Evolutionary conservation across 2,329 filamentous ascomycete species (phyloP).

Genomic region (Fusarium azukiicola): DNA sequence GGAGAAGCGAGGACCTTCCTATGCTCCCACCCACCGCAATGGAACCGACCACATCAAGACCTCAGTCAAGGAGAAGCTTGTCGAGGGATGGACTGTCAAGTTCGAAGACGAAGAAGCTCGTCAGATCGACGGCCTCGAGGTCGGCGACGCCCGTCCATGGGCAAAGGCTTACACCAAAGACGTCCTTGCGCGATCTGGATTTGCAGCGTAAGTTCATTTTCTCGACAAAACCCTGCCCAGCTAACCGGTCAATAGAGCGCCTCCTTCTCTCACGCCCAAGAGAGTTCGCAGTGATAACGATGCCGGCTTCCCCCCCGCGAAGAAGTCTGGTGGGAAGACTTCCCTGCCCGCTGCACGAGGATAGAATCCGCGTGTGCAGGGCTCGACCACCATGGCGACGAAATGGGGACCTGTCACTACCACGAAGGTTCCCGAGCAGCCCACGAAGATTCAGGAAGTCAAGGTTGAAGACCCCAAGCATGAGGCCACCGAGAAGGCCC

Average conservation of each 20-base stretch:
- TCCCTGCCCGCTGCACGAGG: slow-evolving; percentile 38
- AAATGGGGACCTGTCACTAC: slow-evolving; percentile 28
- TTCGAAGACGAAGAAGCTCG: slow-evolving; percentile 50
- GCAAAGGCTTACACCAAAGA: slow-evolving; percentile 28
- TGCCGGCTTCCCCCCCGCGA: not conserved
- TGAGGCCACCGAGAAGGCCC: not conserved
- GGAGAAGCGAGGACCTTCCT: slow-evolving; percentile 35
- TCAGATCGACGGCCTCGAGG: slow-evolving; percentile 48
- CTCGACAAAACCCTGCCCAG: not conserved
- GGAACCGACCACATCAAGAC: slow-evolving; percentile 25
- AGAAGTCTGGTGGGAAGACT: not conserved
- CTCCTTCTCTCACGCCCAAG: not conserved
- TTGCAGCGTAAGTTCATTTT: slow-evolving; percentile 21
- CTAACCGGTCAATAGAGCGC: slow-evolving; percentile 23
- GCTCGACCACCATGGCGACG: slow-evolving; percentile 20
- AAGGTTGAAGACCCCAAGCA: not conserved
- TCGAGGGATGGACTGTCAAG: slow-evolving; percentile 41
- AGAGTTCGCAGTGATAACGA: not conserved
- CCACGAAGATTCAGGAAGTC: not conserved
- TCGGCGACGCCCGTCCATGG: slow-evolving; percentile 49
- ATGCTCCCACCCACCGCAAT: slow-evolving; percentile 34
- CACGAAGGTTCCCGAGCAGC: not conserved
- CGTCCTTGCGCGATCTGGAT: not conserved
- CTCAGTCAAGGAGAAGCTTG: slow-evolving; percentile 18
- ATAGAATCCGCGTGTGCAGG: slow-evolving; percentile 38